phyloP scores from a whole-genome alignment of 164 flowering plant genomes.

The Umbellularia californica region DNA sequence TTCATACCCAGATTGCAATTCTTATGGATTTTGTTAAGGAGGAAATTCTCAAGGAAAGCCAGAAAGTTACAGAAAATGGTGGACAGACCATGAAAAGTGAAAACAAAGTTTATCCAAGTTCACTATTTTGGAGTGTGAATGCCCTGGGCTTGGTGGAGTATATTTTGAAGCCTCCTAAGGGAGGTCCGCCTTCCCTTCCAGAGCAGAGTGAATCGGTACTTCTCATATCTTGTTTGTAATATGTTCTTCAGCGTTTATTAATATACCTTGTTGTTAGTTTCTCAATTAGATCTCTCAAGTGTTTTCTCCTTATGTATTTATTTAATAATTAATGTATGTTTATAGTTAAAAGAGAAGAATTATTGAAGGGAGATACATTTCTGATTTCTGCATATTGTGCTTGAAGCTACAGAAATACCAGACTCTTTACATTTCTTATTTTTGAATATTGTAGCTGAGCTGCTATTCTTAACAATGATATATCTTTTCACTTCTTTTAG shows the following conservation, averaged over 20 bases:
- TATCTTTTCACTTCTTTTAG: no score
- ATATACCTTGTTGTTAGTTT: no score
- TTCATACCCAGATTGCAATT: conserved; percentile 55
- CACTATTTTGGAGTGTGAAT: conserved; percentile 41
- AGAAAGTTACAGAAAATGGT: conserved; percentile 13
- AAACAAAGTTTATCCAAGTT: conserved; percentile 9
- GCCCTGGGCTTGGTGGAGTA: conserved; percentile 70
- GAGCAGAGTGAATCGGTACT: conserved; percentile 80
- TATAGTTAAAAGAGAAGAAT: no score
- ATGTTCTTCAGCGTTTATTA: background rate
- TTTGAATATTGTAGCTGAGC: no score
- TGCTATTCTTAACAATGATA: no score
- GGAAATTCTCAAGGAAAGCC: conserved; percentile 39
- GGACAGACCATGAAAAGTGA: conserved; percentile 16
- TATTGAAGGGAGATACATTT: no score
- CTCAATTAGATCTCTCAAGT: no score
- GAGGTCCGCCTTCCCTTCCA: conserved; percentile 79
- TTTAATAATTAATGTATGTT: no score
- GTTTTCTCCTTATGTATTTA: no score
- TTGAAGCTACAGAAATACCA: no score
- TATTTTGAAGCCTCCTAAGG: conserved; percentile 66
- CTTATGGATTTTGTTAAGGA: conserved; percentile 60
- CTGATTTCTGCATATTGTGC: no score
- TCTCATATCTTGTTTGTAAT: background rate
- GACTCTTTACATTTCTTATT: no score